Base-by-base conservation (phyloP, 2,329 filamentous ascomycete species). In the Colletotrichum cuscutae region DNA sequence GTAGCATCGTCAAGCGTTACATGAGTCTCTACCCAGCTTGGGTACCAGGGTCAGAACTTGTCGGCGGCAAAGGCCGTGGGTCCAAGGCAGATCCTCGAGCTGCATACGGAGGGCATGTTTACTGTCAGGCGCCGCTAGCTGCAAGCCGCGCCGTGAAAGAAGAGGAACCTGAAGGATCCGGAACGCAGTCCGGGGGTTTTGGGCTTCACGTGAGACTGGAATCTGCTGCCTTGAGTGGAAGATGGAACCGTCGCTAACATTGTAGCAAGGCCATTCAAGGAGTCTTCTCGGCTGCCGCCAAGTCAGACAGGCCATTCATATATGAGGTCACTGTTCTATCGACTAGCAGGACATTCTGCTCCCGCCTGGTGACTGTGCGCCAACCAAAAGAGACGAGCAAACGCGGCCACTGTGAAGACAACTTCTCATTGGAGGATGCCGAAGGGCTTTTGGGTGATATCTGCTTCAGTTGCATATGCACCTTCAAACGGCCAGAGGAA, bases 381-480 rank as follows among this genome's bases (percentile, higher is more conserved):
- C 42, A 81, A 77, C 49, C 78, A 76, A 15, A 24, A 60, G 56
- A 67, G 37, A 42, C 67, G 52, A 72, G 62, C 58, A 61, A 60
- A 22, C 61, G 67, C 19, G n/a, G 37, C 4, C n/a, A 60, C 13
- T 30, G 61, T 9, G 61, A 63, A 11, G 67, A 65, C 28, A 61
- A 71, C 28, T 76, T 76, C 28, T 58, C 42, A 8, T 62, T 59
- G 1, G 79, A 80, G 3, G 87, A 89, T 63, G 82, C 83, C 3
- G 57, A 79, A 42, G 76, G 80, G 2, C 81, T 82, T 6, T 79
- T 86, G 0, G 82, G 82, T 1, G 80, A 82, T 4, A 81, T 87
- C 5, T 86, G 84, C 77, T 89, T 89, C 77, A 86, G 83, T 12
- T 87, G 86, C 53, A 78, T 90, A 8, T 83, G 86, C 49, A 89